Evolutionary conservation across 2,329 filamentous ascomycete genomes (phyloP), one percentile per base, ranked within the genome.

Genomic region (Cadophora malorum): DNA sequence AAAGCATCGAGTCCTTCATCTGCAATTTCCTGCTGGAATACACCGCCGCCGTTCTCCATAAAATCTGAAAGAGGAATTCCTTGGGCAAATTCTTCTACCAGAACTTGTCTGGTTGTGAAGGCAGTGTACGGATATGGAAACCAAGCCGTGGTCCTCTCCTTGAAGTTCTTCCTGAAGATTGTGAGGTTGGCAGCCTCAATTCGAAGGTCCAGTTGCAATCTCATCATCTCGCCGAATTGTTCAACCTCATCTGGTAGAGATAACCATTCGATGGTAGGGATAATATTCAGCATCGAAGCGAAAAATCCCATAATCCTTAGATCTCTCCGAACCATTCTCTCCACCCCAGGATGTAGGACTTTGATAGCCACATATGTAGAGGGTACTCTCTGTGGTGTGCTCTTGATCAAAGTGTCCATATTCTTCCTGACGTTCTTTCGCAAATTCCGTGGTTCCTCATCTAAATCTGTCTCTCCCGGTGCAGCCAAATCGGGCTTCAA

Each of bases 181-280:
- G 90, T 89, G 3, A 99, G 83, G 75, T 99, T 99, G 47, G 94
- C 91, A 1, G 94, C 91, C 79, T 99, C 96, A 69, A 98, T 98
- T 63, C 96, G 91, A 45, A 99, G 85, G 79, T 99, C 96, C 2
- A 99, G 84, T 78, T 99, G 96, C n/a, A 98, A 83, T 75, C 91
- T 91, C 96, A 99, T 99, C 96, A 99, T 99, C 77, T 96, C 92
- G 28, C 94, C 95, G 76, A 99, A 99, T 76, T 98, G 94, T 16
- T 85, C 81, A 3, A 98, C 96, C 78, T 99, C 96, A 73, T 97
- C 95, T 0, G 96, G 96, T 9, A 99, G 88, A 0, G 95, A 97
- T 6, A 99, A 85, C 96, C 96, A 99, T 79, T 98, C 93, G 77
- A 99, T 96, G 0, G 94, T 97, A 0, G 96, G 96, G 38, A 99